Conservation (phyloP, 208 protist genomes). For the Kentomonas sorsogonicus region DNA sequence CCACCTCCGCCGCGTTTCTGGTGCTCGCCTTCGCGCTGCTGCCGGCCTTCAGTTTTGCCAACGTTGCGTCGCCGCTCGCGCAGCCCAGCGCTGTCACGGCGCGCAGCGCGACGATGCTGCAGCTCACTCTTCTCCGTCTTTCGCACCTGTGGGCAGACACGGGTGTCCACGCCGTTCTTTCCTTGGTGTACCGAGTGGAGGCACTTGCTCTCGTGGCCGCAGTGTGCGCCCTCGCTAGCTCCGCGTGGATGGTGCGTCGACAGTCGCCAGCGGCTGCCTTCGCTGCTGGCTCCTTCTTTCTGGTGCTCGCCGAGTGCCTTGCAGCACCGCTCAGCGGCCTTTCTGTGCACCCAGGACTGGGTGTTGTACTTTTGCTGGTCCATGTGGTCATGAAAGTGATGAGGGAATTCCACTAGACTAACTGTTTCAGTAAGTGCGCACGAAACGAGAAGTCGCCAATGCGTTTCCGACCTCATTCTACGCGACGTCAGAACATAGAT, state of each 20-base stretch:
- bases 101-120: not conserved
- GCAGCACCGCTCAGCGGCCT: too few relatives aligned
- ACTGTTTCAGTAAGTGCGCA: not conserved
- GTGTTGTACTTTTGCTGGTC: conserved; percentile 26
- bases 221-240: conserved; percentile 33
- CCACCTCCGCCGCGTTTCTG: conserved; percentile 28
- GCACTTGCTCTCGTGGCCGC: conserved; percentile 36
- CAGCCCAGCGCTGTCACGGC: not conserved
- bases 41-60: conserved; percentile 54
- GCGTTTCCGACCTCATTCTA: not conserved
- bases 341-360: conserved; percentile 33
- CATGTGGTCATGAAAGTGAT: conserved; percentile 28
- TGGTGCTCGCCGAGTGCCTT: conserved; percentile 41
- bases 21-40: conserved; percentile 33
- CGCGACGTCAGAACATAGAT: not conserved
- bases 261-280: conserved; percentile 22
- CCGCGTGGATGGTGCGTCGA: conserved; percentile 51
- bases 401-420: conserved; percentile 12
- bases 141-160: not conserved
- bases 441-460: not conserved
- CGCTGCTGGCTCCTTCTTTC: conserved; percentile 35
- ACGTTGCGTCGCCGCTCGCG: conserved; percentile 1
- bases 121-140: not conserved
- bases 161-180: not conserved
- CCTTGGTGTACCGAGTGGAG: conserved; percentile 14